A percentile compares a stretch with the other conserved stretches of the same genome.
phyloP scores from a whole-genome alignment of 371 early-diverging fungal genomes.

The Mortierella sp. region DNA sequence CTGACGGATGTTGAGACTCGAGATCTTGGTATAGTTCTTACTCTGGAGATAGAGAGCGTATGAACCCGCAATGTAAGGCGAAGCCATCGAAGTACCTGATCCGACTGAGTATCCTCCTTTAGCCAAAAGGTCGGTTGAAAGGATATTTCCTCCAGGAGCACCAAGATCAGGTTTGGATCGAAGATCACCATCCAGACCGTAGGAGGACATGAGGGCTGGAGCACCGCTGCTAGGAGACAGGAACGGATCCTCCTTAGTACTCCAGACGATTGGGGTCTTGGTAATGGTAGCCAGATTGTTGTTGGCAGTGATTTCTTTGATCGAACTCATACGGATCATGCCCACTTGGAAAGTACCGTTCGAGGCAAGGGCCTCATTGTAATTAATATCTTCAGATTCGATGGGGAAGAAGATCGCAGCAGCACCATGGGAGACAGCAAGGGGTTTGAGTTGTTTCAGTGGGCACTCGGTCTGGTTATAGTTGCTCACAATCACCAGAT shows the following conservation, averaged over 20 bases:
- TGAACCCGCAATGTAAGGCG: constrained; percentile 65
- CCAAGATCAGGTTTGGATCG: constrained; percentile 76
- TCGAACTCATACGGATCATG: constrained; percentile 55
- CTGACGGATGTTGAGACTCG: constrained; percentile 21
- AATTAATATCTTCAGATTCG: constrained; percentile 48
- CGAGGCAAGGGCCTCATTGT: constrained; percentile 17
- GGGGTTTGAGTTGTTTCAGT: constrained; percentile 57
- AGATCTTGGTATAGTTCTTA: constrained; percentile 21
- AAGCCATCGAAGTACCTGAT: constrained; percentile 61
- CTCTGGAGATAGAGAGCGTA: too few species aligned
- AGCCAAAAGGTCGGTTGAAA: constrained; percentile 65
- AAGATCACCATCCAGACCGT: constrained; percentile 74
- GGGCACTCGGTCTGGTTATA: too few species aligned
- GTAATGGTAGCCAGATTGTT: constrained; percentile 4
- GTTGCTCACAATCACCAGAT: constrained; percentile 60
- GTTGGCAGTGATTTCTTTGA: constrained; percentile 53
- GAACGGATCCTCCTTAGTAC: constrained; percentile 9
- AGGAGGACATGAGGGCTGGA: constrained; percentile 62
- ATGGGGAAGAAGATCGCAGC: constrained; percentile 62
- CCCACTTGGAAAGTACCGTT: too few species aligned
- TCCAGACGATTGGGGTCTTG: constrained; percentile 1
- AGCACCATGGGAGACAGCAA: constrained; percentile 72
- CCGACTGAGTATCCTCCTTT: constrained; percentile 52
- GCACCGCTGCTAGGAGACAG: constrained; percentile 53
- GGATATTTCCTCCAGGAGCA: constrained; percentile 78